Base-by-base conservation (phyloP, 2,329 filamentous ascomycete species). In the Colletotrichum shisoi region DNA sequence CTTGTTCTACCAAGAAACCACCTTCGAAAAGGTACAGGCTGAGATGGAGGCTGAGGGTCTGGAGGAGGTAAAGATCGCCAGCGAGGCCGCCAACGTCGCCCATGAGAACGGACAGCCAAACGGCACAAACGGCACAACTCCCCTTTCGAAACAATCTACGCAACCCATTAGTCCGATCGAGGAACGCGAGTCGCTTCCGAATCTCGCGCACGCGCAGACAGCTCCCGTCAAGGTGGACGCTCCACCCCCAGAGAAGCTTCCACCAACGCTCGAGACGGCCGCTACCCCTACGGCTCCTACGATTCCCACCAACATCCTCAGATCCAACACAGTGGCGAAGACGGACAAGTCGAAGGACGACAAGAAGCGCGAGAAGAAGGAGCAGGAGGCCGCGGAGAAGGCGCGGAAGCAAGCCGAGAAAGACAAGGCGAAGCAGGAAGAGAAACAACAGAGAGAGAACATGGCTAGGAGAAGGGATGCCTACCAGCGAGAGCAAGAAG, bases 1-100 rank as follows among this genome's bases (percentile, higher is more conserved):
- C 17, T 82, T 99, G 11, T 99, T 99, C 78, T 99, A 99, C 79
- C 95, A 97, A 76, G 94, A 99, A 78, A 98, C 87, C 3, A 89
- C 87, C 0, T 85, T 88, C 66, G 87, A 89, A 72, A 87, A 88
- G 72, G 84, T 89, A 60, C 81, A 85, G 68, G 89, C 88, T 63
- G 94, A 98, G 78, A 91, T 96, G 75, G 93, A 96, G 73, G 89
- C 87, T 53, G 93, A 97, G 76, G 90, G 90, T 12, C 79, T 83
- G 73, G 89, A 84, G 77, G 90, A 88, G 74, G 84, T 85, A 62
- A 82, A 82, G 73, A 77, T 86, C 72, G 83, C 84, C 62, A 84
- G 82, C 70, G 79, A 86, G 73, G 83, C 84, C 53, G 86, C 86
- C n/a, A 84, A 83, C 59, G 75, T 87, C 24, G 84, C 84, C 3